These are phyloP conservation scores for Melampsora americana DNA, from an alignment of 1,284 basidiomycete genomes.

Conservation along the genomic window DNA sequence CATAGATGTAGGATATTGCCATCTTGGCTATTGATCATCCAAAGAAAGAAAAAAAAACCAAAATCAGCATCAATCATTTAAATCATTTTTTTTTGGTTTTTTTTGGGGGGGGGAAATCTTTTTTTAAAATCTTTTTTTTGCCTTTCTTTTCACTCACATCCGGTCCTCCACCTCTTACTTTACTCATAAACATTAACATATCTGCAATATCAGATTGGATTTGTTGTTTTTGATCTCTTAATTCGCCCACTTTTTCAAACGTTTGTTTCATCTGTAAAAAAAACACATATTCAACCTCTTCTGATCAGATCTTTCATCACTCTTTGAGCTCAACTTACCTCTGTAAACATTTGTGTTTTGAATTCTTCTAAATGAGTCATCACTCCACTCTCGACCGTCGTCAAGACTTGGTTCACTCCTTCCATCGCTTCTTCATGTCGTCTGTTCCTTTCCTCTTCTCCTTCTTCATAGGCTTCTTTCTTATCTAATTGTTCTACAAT, in stretches of 20 bases:
- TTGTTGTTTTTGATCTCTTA: slow-evolving; percentile 43
- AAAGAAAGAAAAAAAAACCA: not conserved
- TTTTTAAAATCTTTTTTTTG: not conserved
- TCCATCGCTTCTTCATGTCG: slow-evolving; percentile 34
- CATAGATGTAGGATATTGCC: slow-evolving; percentile 15
- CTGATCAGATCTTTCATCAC: not conserved
- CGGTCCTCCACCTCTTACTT: slow-evolving; percentile 42
- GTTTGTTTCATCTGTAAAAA: slow-evolving; percentile 40
- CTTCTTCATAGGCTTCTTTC: slow-evolving; percentile 4
- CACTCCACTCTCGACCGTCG: slow-evolving; percentile 40
- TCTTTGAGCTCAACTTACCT: slow-evolving; percentile 11
- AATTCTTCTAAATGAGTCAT: slow-evolving; percentile 42
- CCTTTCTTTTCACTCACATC: slow-evolving; percentile 24
- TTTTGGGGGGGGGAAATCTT: too few species aligned
- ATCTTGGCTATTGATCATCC: slow-evolving; percentile 42
- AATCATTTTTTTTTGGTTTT: not conserved
- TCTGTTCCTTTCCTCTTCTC: slow-evolving; percentile 24
- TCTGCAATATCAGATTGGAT: slow-evolving; percentile 44
- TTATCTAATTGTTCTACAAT: slow-evolving; percentile 27
- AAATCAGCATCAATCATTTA: not conserved
- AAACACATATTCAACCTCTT: not conserved
- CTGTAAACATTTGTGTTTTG: slow-evolving; percentile 34
- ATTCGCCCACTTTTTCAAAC: slow-evolving; percentile 40
- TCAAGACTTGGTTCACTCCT: slow-evolving; percentile 32
- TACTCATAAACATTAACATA: slow-evolving; percentile 43